phyloP scores from a whole-genome alignment of 345 rosid species.

The Mercurialis annua region DNA sequence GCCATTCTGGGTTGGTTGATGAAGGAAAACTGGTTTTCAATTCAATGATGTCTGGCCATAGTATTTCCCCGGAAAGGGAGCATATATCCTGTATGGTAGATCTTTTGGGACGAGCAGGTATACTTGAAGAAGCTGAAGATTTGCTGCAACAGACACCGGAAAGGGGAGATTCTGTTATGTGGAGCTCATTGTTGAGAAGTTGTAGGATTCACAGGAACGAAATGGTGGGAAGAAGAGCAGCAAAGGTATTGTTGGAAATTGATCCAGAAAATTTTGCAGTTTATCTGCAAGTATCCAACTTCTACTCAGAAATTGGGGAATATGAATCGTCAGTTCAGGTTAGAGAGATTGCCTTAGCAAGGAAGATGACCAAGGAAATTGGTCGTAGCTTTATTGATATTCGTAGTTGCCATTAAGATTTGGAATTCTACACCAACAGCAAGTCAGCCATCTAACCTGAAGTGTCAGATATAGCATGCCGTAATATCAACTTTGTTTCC shows the following conservation, averaged over 20 bases:
- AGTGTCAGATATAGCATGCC: not conserved
- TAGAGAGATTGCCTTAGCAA: constrained; percentile 49
- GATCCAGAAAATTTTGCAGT: constrained; percentile 53
- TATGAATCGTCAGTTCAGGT: constrained; percentile 46
- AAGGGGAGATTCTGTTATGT: constrained; percentile 52
- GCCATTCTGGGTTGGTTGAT: constrained; percentile 73
- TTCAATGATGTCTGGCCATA: constrained; percentile 45
- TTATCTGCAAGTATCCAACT: constrained; percentile 58
- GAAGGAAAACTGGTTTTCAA: constrained; percentile 50
- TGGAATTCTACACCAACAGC: constrained; percentile 8
- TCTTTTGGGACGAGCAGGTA: constrained; percentile 74
- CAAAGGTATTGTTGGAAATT: constrained; percentile 52
- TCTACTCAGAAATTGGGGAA: constrained; percentile 65
- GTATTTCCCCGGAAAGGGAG: constrained; percentile 47
- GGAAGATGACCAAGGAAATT: constrained; percentile 48
- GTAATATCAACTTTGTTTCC: constrained; percentile 27
- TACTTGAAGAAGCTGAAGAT: constrained; percentile 59
- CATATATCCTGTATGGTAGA: constrained; percentile 78
- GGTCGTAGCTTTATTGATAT: constrained; percentile 57
- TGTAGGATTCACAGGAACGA: constrained; percentile 63
- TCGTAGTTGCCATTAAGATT: constrained; percentile 20
- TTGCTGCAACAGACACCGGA: constrained; percentile 48
- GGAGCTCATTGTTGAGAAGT: constrained; percentile 77
- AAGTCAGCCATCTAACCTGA: not conserved
- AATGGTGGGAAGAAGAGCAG: constrained; percentile 60